Conservation (phyloP, 78 protist genomes). For the Dictyostelium citrinum region DNA sequence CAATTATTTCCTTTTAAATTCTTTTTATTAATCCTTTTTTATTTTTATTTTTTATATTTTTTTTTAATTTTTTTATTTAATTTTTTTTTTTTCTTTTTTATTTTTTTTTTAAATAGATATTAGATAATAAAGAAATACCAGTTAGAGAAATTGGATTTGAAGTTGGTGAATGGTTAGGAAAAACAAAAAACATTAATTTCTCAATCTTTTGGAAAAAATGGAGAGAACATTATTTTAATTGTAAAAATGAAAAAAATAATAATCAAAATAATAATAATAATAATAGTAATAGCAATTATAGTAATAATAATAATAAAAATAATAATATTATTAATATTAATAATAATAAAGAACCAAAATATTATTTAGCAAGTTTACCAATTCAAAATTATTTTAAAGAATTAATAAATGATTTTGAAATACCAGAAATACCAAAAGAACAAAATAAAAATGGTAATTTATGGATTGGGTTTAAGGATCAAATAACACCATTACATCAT, state of each 20-base stretch:
- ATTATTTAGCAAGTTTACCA: constrained; percentile 76
- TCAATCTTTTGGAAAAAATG: constrained; percentile 8
- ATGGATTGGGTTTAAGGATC: constrained; percentile 73
- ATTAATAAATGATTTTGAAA: constrained; percentile 11
- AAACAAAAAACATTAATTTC: constrained; percentile 15
- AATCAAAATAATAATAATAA: constrained; percentile 1
- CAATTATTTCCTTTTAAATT: too few species aligned
- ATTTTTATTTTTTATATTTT: background rate
- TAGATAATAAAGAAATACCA: constrained; percentile 19
- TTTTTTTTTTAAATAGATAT: background rate
- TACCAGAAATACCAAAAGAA: constrained; percentile 51
- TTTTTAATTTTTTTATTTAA: background rate
- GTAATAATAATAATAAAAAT: background rate
- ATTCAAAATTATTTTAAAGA: constrained; percentile 55
- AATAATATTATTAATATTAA: background rate
- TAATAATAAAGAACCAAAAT: background rate
- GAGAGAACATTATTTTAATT: background rate
- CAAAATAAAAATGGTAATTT: constrained; percentile 67
- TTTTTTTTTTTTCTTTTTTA: background rate
- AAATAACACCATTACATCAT: constrained; percentile 76
- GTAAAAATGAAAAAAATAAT: background rate
- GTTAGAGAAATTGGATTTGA: constrained; percentile 15
- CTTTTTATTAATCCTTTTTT: background rate
- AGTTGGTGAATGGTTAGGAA: constrained; percentile 80
- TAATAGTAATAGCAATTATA: background rate